Evolutionary conservation across 2,329 filamentous ascomycete species (phyloP).

Genomic region (Neofusicoccum laricinum): DNA sequence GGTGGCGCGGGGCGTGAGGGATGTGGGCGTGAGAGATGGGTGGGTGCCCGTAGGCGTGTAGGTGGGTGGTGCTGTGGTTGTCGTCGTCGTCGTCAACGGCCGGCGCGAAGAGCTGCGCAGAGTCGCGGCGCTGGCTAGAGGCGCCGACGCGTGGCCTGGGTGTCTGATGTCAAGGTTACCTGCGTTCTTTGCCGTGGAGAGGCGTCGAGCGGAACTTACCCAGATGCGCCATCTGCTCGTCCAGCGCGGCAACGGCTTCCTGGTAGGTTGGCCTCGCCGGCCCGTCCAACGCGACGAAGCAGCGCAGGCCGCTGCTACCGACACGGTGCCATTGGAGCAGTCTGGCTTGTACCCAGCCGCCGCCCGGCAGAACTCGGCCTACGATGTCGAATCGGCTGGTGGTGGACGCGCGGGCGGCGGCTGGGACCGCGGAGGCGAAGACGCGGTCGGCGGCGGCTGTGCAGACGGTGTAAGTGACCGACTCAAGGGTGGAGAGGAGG

Average conservation of each 20-base stretch:
- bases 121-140: too few species aligned
- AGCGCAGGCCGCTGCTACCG: background rate
- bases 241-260: background rate
- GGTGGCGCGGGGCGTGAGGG: background rate
- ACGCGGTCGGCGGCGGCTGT: background rate
- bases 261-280: background rate
- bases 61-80: background rate
- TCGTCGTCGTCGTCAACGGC: too few species aligned
- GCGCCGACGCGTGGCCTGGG: background rate
- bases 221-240: background rate
- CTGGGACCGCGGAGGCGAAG: background rate
- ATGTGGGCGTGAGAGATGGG: background rate
- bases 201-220: background rate
- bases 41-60: background rate
- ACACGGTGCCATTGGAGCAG: constrained; percentile 1
- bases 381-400: background rate
- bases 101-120: background rate
- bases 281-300: background rate
- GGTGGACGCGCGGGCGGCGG: background rate
- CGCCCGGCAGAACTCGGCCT: background rate
- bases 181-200: background rate
- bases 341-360: background rate
- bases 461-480: background rate
- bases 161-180: background rate
- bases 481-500: too few species aligned